Conservation (phyloP, 208 protist species). For the Strigomonas galati region DNA sequence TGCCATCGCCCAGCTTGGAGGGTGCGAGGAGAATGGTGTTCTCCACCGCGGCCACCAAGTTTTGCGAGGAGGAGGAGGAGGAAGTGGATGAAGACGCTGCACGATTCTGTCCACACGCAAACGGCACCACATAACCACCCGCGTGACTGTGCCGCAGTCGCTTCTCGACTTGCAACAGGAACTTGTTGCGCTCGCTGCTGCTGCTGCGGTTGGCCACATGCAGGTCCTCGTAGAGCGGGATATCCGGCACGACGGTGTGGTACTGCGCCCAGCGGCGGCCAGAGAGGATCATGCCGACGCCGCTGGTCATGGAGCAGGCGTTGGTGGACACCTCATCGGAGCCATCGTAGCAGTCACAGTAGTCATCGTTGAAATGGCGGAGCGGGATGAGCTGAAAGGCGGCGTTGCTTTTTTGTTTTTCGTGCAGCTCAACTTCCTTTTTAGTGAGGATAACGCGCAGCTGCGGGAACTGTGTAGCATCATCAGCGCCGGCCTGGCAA, state of each 20-base stretch:
- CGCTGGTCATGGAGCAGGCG: slow-evolving; percentile 73
- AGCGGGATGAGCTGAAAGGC: slow-evolving; percentile 59
- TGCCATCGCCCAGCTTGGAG: slow-evolving; percentile 57
- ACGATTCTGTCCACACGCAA: slow-evolving; percentile 24
- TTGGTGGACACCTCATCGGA: slow-evolving; percentile 73
- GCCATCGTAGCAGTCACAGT: slow-evolving; percentile 83
- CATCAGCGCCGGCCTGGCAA: background rate
- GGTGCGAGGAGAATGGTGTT: slow-evolving; percentile 47
- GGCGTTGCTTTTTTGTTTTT: slow-evolving; percentile 29
- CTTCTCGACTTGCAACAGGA: background rate
- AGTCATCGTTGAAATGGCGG: slow-evolving; percentile 66
- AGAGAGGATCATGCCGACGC: slow-evolving; percentile 18
- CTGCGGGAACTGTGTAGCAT: slow-evolving; percentile 14
- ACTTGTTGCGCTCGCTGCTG: no score
- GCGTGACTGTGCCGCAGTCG: slow-evolving; percentile 14
- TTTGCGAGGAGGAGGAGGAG: background rate
- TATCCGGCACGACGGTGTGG: slow-evolving; percentile 31
- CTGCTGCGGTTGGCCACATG: background rate
- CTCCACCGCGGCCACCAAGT: slow-evolving; percentile 9
- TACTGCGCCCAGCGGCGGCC: slow-evolving; percentile 49
- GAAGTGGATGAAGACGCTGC: no score
- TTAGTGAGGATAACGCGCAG: slow-evolving; percentile 58
- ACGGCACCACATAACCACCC: slow-evolving; percentile 52
- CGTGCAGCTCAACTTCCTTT: slow-evolving; percentile 46
- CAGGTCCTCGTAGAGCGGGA: slow-evolving; percentile 46